Evolutionary conservation across 2,329 filamentous ascomycete species (phyloP).

Genomic region (Penicillium occitanis): DNA sequence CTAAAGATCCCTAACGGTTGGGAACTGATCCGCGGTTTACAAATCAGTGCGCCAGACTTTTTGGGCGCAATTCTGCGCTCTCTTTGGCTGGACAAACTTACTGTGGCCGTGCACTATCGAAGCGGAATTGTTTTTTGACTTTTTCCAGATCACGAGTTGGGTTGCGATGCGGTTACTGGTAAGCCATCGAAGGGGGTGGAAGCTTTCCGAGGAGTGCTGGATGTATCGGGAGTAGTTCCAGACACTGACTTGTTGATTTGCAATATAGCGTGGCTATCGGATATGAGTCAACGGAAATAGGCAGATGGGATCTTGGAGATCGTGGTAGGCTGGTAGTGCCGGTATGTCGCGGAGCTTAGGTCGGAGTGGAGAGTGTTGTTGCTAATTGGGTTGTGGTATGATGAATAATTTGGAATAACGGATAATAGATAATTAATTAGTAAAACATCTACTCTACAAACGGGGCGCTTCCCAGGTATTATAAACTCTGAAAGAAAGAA

Average conservation of each 20-base stretch:
- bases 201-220: slow-evolving; percentile 10
- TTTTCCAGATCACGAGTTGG: slow-evolving; percentile 12
- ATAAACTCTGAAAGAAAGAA: slow-evolving; percentile 2
- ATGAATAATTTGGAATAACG: background rate
- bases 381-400: background rate
- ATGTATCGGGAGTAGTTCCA: slow-evolving; percentile 5
- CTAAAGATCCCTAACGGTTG: background rate
- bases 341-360: background rate
- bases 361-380: background rate
- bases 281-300: slow-evolving; percentile 17
- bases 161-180: slow-evolving; percentile 12
- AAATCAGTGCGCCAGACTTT: slow-evolving; percentile 13
- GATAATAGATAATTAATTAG: background rate
- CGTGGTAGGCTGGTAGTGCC: background rate
- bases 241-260: background rate
- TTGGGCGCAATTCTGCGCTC: background rate
- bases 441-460: background rate
- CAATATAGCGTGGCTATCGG: background rate
- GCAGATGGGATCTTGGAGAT: background rate
- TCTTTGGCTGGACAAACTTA: slow-evolving; percentile 17
- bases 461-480: background rate
- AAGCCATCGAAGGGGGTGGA: slow-evolving; percentile 19
- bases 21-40: slow-evolving; percentile 12
- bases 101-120: slow-evolving; percentile 22
- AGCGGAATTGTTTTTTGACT: slow-evolving; percentile 12